phyloP scores from a whole-genome alignment of 495 filamentous ascomycete species.

The Margaritispora aquatica region DNA sequence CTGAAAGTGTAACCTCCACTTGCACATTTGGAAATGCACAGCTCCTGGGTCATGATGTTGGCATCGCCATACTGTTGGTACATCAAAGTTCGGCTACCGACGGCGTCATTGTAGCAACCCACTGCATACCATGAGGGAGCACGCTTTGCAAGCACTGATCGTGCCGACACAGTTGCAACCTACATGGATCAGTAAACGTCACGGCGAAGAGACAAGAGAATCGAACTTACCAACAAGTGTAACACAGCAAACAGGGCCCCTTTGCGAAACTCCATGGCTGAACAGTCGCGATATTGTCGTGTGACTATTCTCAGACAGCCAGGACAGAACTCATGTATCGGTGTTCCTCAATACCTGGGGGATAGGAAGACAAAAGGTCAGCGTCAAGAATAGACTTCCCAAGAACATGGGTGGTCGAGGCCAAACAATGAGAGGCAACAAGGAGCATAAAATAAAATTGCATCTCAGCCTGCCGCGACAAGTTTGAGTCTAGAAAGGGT shows the following conservation, averaged over 20 bases:
- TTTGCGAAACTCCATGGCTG: neutral
- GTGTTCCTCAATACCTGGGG: neutral
- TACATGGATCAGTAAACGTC: neutral
- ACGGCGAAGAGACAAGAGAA: neutral
- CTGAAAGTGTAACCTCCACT: conserved; percentile 46
- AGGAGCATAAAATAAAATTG: neutral
- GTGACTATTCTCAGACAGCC: neutral
- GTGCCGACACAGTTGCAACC: neutral
- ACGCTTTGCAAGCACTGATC: conserved; percentile 4
- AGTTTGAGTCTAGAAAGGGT: neutral
- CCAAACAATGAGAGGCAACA: neutral
- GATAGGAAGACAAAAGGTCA: neutral
- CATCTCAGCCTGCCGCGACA: neutral
- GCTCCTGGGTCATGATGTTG: conserved; percentile 37
- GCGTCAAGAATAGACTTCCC: neutral
- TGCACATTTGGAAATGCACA: conserved; percentile 49
- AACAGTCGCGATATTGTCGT: neutral
- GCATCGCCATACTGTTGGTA: neutral
- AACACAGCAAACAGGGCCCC: neutral
- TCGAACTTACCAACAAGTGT: neutral
- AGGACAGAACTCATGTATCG: neutral
- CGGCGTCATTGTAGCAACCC: conserved; percentile 15
- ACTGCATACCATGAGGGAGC: conserved; percentile 9
- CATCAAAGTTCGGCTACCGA: neutral
- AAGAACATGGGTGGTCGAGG: neutral